Percentiles rank a stretch among this genome's conserved stretches.
These are phyloP conservation scores for Suhomyces maxii DNA, from an alignment of 1,139 yeast genomes.

Conservation along the genomic window DNA sequence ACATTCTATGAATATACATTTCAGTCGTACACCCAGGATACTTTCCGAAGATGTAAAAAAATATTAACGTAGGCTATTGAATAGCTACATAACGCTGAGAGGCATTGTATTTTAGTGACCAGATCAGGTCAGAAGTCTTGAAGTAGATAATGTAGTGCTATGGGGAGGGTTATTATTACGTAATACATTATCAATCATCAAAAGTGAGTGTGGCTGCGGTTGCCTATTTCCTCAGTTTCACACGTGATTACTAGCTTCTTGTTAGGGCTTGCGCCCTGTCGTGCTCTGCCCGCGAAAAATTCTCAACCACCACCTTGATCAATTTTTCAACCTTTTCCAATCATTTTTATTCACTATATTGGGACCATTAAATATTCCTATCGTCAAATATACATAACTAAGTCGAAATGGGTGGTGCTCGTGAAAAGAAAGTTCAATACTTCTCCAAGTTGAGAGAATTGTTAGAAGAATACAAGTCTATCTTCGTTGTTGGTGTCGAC, in stretches of 20 bases:
- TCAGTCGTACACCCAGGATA: too few relatives aligned
- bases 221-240: too few relatives aligned
- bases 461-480: constrained; percentile 95
- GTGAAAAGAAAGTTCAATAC: constrained; percentile 96
- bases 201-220: too few relatives aligned
- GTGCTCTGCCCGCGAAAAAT: constrained; percentile 8
- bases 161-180: not conserved
- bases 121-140: too few relatives aligned
- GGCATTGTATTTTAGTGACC: too few relatives aligned
- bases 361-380: constrained; percentile 93
- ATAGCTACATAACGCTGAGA: too few relatives aligned
- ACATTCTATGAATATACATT: too few relatives aligned
- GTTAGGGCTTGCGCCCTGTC: constrained; percentile 10
- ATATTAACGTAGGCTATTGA: too few relatives aligned
- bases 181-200: too few relatives aligned
- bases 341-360: constrained; percentile 5
- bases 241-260: too few relatives aligned
- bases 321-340: constrained; percentile 2
- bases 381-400: constrained; percentile 53
- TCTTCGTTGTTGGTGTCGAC: constrained; percentile 98
- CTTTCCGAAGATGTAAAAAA: too few relatives aligned
- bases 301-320: constrained; percentile 1
- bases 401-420: constrained; percentile 99
- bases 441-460: constrained; percentile 93
- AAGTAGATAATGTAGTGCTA: too few relatives aligned